Base-by-base conservation (phyloP, 768 basidiomycete genomes). In the Amanita subjunquillea region DNA sequence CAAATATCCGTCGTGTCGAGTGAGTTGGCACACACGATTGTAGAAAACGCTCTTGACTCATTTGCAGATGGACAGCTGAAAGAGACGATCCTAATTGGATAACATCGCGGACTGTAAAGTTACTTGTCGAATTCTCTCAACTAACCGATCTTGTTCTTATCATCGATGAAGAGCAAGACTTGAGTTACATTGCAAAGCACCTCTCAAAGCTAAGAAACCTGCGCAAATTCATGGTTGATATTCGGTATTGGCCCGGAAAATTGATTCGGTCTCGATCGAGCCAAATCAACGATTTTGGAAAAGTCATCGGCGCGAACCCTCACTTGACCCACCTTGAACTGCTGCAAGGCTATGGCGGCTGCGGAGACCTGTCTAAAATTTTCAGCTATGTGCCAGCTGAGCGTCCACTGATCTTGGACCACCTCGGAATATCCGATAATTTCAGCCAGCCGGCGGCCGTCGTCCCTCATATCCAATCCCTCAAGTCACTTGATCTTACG, bases 71-170 rank as follows among this genome's bases (percentile, higher is more conserved):
- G 41, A 32, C 13, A n/a, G 50, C 41, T 13, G 50, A 51, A 34
- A 51, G 27, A 20, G 40, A 42, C 8, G 48, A 50, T 29, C 48
- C 48, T 6, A 50, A 50, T 15, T 51, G 50, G 50, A 42, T 40
- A 43, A 36, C 41, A 3, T 32, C 50, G 17, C 40, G 29, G 20
- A 51, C 50, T 12, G 27, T 44, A 6, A 32, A 43, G 15, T 23
- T 51, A 6, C 41, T 51, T 13, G 30, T 34, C n/a, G 50, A 30
- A 22, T 51, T 51, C 34, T 29, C 40, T 12, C 23, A 43, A 22
- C 41, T 51, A 27, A 34, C 50, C 27, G 50, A 51, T 3, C 41
- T 51, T 12, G n/a, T 27, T 13, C 37, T 50, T 6, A 6, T 40
- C 8, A 40, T 50, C n/a, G 48, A 50, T 17, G 25, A 40, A 22